Evolutionary conservation across 2,329 filamentous ascomycete species (phyloP).

Genomic region (Penicillium sp.): DNA sequence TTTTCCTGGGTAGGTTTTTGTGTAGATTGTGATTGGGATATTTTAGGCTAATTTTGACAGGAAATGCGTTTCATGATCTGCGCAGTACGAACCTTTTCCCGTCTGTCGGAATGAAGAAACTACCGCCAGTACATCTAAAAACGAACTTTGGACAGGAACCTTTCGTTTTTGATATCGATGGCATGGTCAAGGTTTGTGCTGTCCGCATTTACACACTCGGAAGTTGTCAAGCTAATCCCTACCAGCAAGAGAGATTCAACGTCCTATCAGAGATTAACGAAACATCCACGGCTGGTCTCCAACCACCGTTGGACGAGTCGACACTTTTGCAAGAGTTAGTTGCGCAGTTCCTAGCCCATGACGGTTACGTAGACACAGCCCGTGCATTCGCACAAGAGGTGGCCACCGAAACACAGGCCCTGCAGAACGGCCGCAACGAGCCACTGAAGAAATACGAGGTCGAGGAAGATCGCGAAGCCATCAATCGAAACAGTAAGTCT

Average conservation of each 20-base stretch:
- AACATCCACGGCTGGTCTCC: slow-evolving; percentile 59
- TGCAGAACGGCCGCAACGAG: slow-evolving; percentile 58
- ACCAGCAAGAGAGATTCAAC: slow-evolving; percentile 59
- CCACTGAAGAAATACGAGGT: slow-evolving; percentile 63
- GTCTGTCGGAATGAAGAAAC: slow-evolving; percentile 65
- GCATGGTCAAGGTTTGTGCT: slow-evolving; percentile 69
- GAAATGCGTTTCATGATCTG: slow-evolving; percentile 53
- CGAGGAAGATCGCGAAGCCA: slow-evolving; percentile 80
- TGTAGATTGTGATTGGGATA: not conserved
- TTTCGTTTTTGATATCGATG: slow-evolving; percentile 90
- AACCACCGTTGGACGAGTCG: slow-evolving; percentile 67
- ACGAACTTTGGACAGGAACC: slow-evolving; percentile 68
- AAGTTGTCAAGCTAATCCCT: slow-evolving; percentile 9
- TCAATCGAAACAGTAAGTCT: slow-evolving; percentile 75
- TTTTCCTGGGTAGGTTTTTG: slow-evolving; percentile 51
- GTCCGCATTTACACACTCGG: not conserved
- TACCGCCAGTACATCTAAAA: slow-evolving; percentile 56
- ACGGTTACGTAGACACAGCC: slow-evolving; percentile 92
- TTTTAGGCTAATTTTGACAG: slow-evolving; percentile 45
- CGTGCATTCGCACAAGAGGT: slow-evolving; percentile 84
- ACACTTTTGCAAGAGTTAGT: slow-evolving; percentile 79
- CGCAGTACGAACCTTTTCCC: slow-evolving; percentile 50
- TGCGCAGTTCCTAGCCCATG: slow-evolving; percentile 87
- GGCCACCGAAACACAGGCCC: slow-evolving; percentile 67
- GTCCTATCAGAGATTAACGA: slow-evolving; percentile 63